Base-by-base conservation (phyloP, 768 basidiomycete genomes). In the Russula ochroleuca region DNA sequence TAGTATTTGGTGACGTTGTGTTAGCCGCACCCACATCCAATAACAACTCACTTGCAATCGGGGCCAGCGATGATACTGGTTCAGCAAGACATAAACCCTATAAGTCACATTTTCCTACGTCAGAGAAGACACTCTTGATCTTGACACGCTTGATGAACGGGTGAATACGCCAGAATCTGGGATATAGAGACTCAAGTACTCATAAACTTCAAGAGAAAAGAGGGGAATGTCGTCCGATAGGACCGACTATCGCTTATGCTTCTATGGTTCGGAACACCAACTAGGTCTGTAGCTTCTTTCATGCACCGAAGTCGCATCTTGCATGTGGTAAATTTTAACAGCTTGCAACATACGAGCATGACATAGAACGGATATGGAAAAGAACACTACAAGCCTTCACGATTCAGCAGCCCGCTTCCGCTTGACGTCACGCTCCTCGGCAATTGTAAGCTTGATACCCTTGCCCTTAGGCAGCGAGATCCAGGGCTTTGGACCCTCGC, bases 381-480 rank as follows among this genome's bases (percentile, higher is more conserved):
- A 59, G 52, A 43, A 56, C 43, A 58, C 47, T 57, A 60, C 56
- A 63, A n/a, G n/a, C n/a, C n/a, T n/a, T n/a, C n/a, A n/a, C n/a
- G n/a, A 78, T 74, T 88, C 90, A 51, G 85, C 79, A 69, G 86
- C 83, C 73, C 79, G 79, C 80, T 86, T 90, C 81, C 95, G 87
- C 83, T 88, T 86, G 75, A 86, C 81, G 79, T 97, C 95, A 72
- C 95, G 84, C 83, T 98, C 92, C 83, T 95, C 93, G 17, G 95
- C 86, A 73, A 98, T 98, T 66, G 94, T 94, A 71, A 97, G 90
- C 78, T 98, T 97, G 75, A 86, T 90, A 80, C 95, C 96, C 84
- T 96, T 96, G 78, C 94, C 94, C 81, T 90, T 94, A 68, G 95
- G 95, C 73, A 98, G 79, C 47, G 96, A 98, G 79, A 98, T 84